Conservation (phyloP, 192 early-diverging fungal genomes). For the Backusella luteola region DNA sequence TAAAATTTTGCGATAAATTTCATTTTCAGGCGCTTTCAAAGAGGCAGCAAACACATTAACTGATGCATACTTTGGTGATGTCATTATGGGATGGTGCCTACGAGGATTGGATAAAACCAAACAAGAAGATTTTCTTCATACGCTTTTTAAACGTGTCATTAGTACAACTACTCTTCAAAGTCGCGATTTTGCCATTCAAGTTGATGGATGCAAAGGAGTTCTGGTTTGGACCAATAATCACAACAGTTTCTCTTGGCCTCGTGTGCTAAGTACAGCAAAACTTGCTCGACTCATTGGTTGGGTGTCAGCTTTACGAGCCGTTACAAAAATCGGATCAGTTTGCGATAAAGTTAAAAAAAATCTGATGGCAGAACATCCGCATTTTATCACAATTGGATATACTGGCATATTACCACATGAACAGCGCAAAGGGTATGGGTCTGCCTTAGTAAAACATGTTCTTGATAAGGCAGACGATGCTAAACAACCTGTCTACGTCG, state of each 20-base stretch:
- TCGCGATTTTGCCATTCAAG: constrained; percentile 36
- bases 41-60: constrained; percentile 27
- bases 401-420: constrained; percentile 28
- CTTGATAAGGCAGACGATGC: constrained; percentile 26
- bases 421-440: constrained; percentile 27
- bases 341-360: background rate
- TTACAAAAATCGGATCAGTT: background rate
- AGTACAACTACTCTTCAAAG: constrained; percentile 21
- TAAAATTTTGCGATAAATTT: background rate
- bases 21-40: constrained; percentile 25
- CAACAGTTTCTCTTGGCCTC: constrained; percentile 1
- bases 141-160: constrained; percentile 26
- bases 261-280: constrained; percentile 12
- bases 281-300: constrained; percentile 21
- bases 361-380: constrained; percentile 3
- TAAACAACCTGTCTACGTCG: constrained; percentile 18
- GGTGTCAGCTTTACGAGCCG: constrained; percentile 14
- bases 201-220: constrained; percentile 36
- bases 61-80: constrained; percentile 23
- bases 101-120: constrained; percentile 6
- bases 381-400: constrained; percentile 24
- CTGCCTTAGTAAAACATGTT: constrained; percentile 18
- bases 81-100: constrained; percentile 19
- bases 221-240: constrained; percentile 23
- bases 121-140: background rate